Percentiles rank a stretch among this genome's conserved stretches.
These are phyloP conservation scores for Falciphora oryzae DNA, from an alignment of 2,329 filamentous ascomycete species.

Conservation along the genomic window DNA sequence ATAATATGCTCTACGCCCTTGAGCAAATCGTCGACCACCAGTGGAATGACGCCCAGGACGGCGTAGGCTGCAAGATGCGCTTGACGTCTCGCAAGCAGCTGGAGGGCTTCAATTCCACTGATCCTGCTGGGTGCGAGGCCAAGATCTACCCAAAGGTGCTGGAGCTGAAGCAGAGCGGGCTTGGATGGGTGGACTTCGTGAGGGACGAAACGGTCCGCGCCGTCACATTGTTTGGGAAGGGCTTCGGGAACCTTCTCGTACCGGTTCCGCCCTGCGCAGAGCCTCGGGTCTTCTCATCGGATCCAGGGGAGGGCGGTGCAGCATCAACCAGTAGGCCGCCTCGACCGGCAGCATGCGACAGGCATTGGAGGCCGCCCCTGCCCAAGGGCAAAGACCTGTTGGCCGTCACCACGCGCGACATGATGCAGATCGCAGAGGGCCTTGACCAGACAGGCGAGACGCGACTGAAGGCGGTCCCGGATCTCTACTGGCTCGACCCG, in stretches of 20 bases:
- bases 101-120: background rate
- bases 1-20: background rate
- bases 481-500: background rate
- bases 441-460: background rate
- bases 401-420: background rate
- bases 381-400: background rate
- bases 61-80: background rate
- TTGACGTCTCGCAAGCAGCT: background rate
- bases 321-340: background rate
- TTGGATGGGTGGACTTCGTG: background rate
- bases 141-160: background rate
- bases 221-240: background rate
- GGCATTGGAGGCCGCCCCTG: background rate
- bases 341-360: background rate
- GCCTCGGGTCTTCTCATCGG: background rate
- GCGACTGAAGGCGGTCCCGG: background rate
- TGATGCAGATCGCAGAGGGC: background rate
- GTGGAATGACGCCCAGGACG: background rate
- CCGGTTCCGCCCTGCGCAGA: background rate
- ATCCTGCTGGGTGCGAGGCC: background rate
- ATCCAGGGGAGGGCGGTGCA: background rate
- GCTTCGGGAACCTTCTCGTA: background rate
- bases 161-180: background rate
- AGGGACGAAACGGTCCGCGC: background rate
- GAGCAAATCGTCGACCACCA: background rate